phyloP scores from a whole-genome alignment of 306 rosid species.

The Medicago lupulina region DNA sequence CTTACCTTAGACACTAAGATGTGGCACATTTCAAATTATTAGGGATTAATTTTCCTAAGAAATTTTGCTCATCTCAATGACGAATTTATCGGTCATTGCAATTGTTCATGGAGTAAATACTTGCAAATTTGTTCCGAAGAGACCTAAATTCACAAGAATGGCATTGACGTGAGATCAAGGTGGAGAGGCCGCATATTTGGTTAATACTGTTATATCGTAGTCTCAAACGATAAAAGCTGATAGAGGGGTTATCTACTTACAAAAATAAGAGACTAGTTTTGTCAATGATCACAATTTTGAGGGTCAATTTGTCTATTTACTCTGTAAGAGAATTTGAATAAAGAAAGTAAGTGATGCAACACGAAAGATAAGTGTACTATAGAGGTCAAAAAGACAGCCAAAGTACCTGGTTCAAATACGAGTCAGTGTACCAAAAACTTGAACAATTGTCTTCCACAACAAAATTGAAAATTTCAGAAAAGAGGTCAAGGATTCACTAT shows the following conservation, averaged over 20 bases:
- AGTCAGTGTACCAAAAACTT: neutral
- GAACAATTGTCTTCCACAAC: constrained; percentile 33
- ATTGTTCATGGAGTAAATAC: neutral
- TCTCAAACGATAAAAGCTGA: neutral
- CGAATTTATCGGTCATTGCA: neutral
- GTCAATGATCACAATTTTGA: neutral
- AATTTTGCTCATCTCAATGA: neutral
- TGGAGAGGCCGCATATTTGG: neutral
- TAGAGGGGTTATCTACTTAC: neutral
- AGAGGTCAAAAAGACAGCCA: neutral
- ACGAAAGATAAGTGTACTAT: neutral
- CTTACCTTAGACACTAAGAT: neutral
- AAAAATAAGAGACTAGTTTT: too few species aligned
- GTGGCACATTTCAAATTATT: neutral
- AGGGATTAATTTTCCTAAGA: neutral
- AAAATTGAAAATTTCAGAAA: constrained; percentile 4
- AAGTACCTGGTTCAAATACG: constrained; percentile 1
- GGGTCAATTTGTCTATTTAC: neutral
- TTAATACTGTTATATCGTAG: neutral
- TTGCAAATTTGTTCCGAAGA: too few species aligned
- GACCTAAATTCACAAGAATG: too few species aligned
- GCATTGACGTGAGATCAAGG: neutral
- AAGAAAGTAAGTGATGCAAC: neutral
- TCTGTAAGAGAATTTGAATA: neutral
- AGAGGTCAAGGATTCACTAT: constrained; percentile 30